Base-by-base conservation (phyloP, 306 rosid genomes). In the Trichosanthes cucumerina region DNA sequence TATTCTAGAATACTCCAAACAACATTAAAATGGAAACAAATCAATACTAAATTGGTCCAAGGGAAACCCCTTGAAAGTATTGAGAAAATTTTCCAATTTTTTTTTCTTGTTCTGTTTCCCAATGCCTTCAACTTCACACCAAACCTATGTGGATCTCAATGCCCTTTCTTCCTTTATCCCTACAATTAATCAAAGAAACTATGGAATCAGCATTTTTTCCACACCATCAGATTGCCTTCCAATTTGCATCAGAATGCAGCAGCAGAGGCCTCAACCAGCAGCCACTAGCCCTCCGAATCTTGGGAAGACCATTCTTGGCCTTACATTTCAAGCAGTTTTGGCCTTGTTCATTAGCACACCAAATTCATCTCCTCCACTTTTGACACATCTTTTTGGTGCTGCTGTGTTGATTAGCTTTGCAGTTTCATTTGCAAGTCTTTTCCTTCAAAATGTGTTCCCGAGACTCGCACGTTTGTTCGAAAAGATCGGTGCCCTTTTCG, bases 61-160 rank as follows among this genome's bases (percentile, higher is more conserved):
- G 66, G 14, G 38, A 52, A 9, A 56, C 19, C 43, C 41, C 69
- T 15, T 62, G 12, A 18, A 41, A 62, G 43, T 33, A 33, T 63
- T 33, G 70, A 60, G 9, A 28, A 62, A 62, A 16, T 14, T 64
- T 65, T 10, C 9, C 18, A 3, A 8, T 21, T 9, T 4, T 0
- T 6, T 62, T 6, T 60, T 60, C 13, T 26, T 7, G 18, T 8
- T 63, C 15, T 12, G 1, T 34, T 64, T 36, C 19, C 72, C 47
- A 65, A 65, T 65, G 73, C 49, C 73, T 34, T 65, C 49, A 65
- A 65, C 73, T 65, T 38, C 73, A 65, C 73, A 19, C 7, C 73
- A 36, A 9, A 19, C 28, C 47, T 7, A 28, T 18, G 43, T 36
- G 0, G 3, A 65, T 36, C 8, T 71, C 12, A 43, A 14, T 24